Evolutionary conservation across 2,329 filamentous ascomycete species (phyloP).

Genomic region (Endoconidiophora laricicola): DNA sequence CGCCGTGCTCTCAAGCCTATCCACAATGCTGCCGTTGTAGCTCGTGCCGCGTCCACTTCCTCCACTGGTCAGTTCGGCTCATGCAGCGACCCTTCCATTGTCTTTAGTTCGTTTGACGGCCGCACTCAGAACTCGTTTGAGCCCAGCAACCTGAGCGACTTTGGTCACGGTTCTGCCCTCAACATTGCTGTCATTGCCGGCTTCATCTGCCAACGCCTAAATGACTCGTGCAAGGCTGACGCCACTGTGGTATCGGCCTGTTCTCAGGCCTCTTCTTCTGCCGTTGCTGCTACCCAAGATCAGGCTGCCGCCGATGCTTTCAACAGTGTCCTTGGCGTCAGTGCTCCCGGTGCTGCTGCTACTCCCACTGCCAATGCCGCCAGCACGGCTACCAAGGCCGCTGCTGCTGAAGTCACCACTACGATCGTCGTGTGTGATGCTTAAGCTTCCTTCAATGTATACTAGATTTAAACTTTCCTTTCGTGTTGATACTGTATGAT

Average conservation of each 20-base stretch:
- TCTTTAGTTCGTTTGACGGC: slow-evolving; percentile 32
- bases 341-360: not conserved
- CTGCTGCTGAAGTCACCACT: not conserved
- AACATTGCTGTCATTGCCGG: slow-evolving; percentile 25
- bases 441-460: not conserved
- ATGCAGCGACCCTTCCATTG: slow-evolving; percentile 31
- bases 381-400: not conserved
- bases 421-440: slow-evolving; percentile 9
- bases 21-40: not conserved
- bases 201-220: slow-evolving; percentile 30
- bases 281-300: slow-evolving; percentile 15
- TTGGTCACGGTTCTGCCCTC: slow-evolving; percentile 34
- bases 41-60: not conserved
- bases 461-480: not conserved
- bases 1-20: slow-evolving; percentile 10
- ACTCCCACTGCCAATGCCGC: not conserved
- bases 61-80: slow-evolving; percentile 21
- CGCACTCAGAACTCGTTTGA: slow-evolving; percentile 27
- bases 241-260: slow-evolving; percentile 15
- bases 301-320: slow-evolving; percentile 18
- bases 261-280: slow-evolving; percentile 13
- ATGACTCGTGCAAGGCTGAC: slow-evolving; percentile 18
- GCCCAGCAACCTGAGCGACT: slow-evolving; percentile 24
- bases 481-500: not conserved
- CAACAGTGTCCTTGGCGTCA: slow-evolving; percentile 13